These are phyloP conservation scores for Orbilia brochopaga DNA, from an alignment of 2,329 filamentous ascomycete species.

Conservation along the genomic window DNA sequence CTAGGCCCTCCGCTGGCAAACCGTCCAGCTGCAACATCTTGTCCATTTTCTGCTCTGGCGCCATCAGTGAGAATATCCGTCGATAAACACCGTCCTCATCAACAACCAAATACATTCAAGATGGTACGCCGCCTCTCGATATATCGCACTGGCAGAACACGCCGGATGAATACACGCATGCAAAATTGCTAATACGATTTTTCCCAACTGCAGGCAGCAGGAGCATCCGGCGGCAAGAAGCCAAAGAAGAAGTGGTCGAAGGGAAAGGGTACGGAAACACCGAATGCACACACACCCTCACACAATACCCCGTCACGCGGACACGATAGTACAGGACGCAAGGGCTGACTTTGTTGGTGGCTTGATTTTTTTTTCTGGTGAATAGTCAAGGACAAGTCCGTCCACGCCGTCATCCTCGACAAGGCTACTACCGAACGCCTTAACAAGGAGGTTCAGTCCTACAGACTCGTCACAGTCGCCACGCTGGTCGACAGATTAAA, in stretches of 20 bases:
- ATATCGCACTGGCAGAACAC: not conserved
- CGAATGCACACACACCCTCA: constrained; percentile 24
- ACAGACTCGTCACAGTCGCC: constrained; percentile 98
- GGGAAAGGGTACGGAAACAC: constrained; percentile 63
- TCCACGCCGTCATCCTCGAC: constrained; percentile 98
- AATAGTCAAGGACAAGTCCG: constrained; percentile 99
- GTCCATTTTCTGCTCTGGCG: constrained; percentile 23
- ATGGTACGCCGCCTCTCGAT: constrained; percentile 45
- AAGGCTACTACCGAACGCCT: constrained; percentile 97
- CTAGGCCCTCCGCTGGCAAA: constrained; percentile 16
- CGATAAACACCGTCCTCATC: constrained; percentile 49
- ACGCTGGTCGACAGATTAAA: constrained; percentile 99
- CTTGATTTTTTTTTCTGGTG: constrained; percentile 18
- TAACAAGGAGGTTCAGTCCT: constrained; percentile 99
- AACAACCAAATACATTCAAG: constrained; percentile 50
- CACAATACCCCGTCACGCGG: constrained; percentile 54
- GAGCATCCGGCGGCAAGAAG: constrained; percentile 74
- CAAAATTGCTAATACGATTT: constrained; percentile 34
- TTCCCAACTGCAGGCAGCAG: constrained; percentile 59
- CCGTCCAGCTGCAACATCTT: constrained; percentile 20
- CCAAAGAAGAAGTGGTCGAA: constrained; percentile 82
- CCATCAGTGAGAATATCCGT: constrained; percentile 16
- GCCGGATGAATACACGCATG: not conserved
- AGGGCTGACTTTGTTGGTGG: constrained; percentile 62
- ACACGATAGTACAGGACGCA: constrained; percentile 56